phyloP scores from a whole-genome alignment of 768 basidiomycete genomes.

The Panellus pusillus region DNA sequence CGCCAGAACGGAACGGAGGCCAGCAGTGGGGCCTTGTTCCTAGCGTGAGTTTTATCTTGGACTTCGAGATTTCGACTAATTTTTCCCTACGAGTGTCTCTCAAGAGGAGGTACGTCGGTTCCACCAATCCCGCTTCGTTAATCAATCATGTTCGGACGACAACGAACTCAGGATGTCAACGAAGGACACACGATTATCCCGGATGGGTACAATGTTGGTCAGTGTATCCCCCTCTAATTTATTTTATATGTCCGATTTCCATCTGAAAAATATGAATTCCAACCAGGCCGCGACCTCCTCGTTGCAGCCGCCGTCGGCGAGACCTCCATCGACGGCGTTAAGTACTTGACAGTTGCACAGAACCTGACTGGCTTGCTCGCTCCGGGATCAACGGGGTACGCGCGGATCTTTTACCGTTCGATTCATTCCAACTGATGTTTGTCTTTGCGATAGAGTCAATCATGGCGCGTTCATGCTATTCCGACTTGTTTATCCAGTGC shows the following conservation, averaged over 20 bases:
- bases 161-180: slow-evolving; percentile 21
- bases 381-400: slow-evolving; percentile 42
- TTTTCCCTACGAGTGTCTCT: slow-evolving; percentile 36
- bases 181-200: slow-evolving; percentile 40
- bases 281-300: slow-evolving; percentile 35
- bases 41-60: slow-evolving; percentile 35
- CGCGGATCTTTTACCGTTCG: too few species aligned
- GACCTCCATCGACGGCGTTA: slow-evolving; percentile 31
- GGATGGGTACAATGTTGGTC: slow-evolving; percentile 46
- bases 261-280: neutral
- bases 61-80: neutral
- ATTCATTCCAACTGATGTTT: neutral
- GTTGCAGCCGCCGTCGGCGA: slow-evolving; percentile 35
- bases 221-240: neutral
- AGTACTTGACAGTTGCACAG: slow-evolving; percentile 36
- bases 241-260: neutral
- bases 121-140: too few species aligned
- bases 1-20: slow-evolving; percentile 43
- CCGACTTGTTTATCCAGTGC: too few species aligned
- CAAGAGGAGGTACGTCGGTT: slow-evolving; percentile 34
- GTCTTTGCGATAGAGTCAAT: neutral
- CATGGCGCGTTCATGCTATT: slow-evolving; percentile 2
- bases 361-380: slow-evolving; percentile 43
- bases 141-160: neutral
- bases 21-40: slow-evolving; percentile 37